A percentile compares a stretch with the other conserved stretches of the same genome.
Conservation (phyloP, 257 asterid genomes). For the Striga asiatica region DNA sequence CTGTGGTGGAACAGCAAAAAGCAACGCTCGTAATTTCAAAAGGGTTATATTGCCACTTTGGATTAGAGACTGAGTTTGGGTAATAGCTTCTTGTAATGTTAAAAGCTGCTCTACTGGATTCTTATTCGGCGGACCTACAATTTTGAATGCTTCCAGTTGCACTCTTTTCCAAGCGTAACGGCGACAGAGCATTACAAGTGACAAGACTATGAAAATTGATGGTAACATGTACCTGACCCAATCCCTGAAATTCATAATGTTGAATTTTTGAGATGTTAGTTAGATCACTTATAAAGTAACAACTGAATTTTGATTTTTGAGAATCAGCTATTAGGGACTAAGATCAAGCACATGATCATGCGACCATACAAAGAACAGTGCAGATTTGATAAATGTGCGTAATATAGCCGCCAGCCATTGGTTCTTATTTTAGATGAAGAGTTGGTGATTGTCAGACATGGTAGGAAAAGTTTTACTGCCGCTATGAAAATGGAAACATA, state of each 20-base stretch:
- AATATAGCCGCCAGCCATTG: no score
- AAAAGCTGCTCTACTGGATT: slow-evolving; percentile 80
- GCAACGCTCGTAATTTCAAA: slow-evolving; percentile 60
- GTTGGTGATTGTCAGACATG: no score
- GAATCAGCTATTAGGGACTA: neutral
- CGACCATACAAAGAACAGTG: neutral
- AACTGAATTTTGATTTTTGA: slow-evolving; percentile 4
- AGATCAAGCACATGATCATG: slow-evolving; percentile 4
- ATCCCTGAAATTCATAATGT: slow-evolving; percentile 42
- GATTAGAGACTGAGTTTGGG: slow-evolving; percentile 54
- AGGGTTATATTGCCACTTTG: slow-evolving; percentile 65
- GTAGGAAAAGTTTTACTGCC: neutral
- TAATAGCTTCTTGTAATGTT: slow-evolving; percentile 63
- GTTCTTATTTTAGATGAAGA: neutral
- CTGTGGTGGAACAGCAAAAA: slow-evolving; percentile 64
- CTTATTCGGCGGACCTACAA: slow-evolving; percentile 57
- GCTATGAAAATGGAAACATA: slow-evolving; percentile 7
- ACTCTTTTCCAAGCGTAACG: slow-evolving; percentile 29
- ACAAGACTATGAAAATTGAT: slow-evolving; percentile 32
- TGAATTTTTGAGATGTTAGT: slow-evolving; percentile 8
- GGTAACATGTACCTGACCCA: slow-evolving; percentile 54
- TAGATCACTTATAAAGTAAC: neutral
- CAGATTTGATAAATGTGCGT: neutral
- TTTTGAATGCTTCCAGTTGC: slow-evolving; percentile 51
- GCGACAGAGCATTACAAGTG: slow-evolving; percentile 58